Percentiles rank a stretch among this genome's conserved stretches.
Evolutionary conservation across 1,139 yeast species (phyloP).

Genomic region (Diutina sp.): DNA sequence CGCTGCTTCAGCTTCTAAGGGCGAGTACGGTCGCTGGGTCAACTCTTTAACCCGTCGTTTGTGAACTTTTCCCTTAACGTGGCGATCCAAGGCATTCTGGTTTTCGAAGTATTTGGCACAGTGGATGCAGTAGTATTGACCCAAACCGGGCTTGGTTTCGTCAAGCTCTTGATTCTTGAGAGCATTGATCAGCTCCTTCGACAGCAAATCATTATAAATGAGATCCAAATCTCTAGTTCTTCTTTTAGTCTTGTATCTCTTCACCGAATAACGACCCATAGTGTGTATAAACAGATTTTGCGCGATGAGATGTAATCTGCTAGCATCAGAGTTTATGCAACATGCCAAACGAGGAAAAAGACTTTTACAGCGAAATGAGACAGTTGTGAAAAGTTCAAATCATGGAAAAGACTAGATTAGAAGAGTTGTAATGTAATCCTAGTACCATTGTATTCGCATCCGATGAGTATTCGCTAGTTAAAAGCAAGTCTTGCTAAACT

Average conservation of each 20-base stretch:
- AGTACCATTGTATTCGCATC: no score
- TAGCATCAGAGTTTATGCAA: not conserved
- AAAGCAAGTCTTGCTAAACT: no score
- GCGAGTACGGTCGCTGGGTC: conserved; percentile 70
- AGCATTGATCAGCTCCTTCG: conserved; percentile 45
- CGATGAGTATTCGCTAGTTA: no score
- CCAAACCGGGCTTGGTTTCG: conserved; percentile 86
- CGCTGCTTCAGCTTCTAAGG: conserved; percentile 84
- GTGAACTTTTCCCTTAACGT: conserved; percentile 65
- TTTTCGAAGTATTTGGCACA: conserved; percentile 89
- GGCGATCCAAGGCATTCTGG: conserved; percentile 59
- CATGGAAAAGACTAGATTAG: no score
- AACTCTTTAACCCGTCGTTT: conserved; percentile 75
- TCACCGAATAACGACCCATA: conserved; percentile 84
- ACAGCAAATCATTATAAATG: conserved; percentile 61
- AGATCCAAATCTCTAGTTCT: conserved; percentile 79
- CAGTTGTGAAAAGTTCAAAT: no score
- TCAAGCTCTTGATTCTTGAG: conserved; percentile 76
- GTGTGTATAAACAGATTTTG: conserved; percentile 5
- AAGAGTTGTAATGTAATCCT: no score
- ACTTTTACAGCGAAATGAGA: not conserved
- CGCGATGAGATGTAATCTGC: not conserved
- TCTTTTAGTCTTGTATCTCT: conserved; percentile 64
- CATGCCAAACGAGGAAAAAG: not conserved
- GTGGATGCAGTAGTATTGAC: conserved; percentile 87